Base-by-base conservation (phyloP, 441 rosid genomes). In the Adansonia rubrostipa region DNA sequence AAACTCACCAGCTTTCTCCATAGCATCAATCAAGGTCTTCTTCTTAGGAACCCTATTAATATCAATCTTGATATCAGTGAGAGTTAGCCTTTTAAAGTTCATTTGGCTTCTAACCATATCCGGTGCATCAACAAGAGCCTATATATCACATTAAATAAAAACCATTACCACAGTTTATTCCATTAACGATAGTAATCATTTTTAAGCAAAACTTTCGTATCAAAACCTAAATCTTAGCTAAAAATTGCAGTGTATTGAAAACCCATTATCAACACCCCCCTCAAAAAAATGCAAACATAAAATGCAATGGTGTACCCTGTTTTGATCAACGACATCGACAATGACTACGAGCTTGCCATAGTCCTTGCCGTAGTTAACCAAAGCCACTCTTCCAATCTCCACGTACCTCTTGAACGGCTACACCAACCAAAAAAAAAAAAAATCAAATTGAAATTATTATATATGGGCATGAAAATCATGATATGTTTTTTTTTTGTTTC, bases 41-140 rank as follows among this genome's bases (percentile, higher is more conserved):
- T 93, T 93, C 83, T 83, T 89, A 0, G 98, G 93, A 40, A 90
- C 88, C 85, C 95, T 84, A 71, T 85, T 84, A 82, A 93, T 93
- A 50, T 93, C 93, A 66, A 89, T 89, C 54, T 86, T 89, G 51
- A 92, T 92, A 82, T 92, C 95, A 0, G 98, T 90, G 11, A 93
- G 93, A 8, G 96, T 84, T 13, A 93, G 85, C 78, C 98, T 87
- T 91, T 93, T 92, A 28, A 92, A 85, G 83, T 90, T 91, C 87
- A 88, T 93, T 84, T 92, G 98, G 66, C 88, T 82, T 81, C 95
- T 90, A 58, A 90, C 93, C 93, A 92, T 92, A 68, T 85, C 93
- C 15, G 97, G 98, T 11, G 97, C 91, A 83, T 89, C 97, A 66
- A 92, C 93, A 17, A 93, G 91, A 69, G 97, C 98, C 94, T 89